These are phyloP conservation scores for Geranium brycei DNA, from an alignment of 345 rosid species.

Conservation along the genomic window DNA sequence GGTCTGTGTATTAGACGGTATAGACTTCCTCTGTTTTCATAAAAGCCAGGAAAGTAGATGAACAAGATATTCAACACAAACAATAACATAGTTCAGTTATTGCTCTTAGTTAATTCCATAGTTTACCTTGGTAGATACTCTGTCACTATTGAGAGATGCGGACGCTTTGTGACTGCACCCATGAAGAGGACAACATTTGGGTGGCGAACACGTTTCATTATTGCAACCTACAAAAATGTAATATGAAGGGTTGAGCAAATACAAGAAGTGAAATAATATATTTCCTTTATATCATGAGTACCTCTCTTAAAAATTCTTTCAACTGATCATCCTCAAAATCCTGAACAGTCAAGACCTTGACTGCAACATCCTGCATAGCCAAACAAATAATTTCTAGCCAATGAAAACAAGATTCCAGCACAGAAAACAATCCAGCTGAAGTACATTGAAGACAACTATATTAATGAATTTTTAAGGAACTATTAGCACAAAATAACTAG, in stretches of 20 bases:
- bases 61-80: not conserved
- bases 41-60: not conserved
- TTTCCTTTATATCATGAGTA: constrained; percentile 8
- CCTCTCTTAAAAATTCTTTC: constrained; percentile 91
- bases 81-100: not conserved
- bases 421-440: not conserved
- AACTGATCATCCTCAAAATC: constrained; percentile 82
- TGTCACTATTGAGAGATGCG: constrained; percentile 80
- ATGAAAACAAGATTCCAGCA: constrained; percentile 1
- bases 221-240: constrained; percentile 50
- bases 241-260: not conserved
- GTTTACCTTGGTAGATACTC: constrained; percentile 83
- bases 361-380: constrained; percentile 75
- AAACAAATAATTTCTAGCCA: not conserved
- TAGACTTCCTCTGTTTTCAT: constrained; percentile 72
- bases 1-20: constrained; percentile 84
- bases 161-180: constrained; percentile 94
- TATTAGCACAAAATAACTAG: not conserved
- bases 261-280: not conserved
- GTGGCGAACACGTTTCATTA: constrained; percentile 95
- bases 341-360: constrained; percentile 73
- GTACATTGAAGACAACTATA: not conserved
- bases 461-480: not conserved
- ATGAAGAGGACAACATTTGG: constrained; percentile 96
- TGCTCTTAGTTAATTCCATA: not conserved